Base-by-base conservation (phyloP, 768 basidiomycete genomes). In the Leccinellum rugosiceps region DNA sequence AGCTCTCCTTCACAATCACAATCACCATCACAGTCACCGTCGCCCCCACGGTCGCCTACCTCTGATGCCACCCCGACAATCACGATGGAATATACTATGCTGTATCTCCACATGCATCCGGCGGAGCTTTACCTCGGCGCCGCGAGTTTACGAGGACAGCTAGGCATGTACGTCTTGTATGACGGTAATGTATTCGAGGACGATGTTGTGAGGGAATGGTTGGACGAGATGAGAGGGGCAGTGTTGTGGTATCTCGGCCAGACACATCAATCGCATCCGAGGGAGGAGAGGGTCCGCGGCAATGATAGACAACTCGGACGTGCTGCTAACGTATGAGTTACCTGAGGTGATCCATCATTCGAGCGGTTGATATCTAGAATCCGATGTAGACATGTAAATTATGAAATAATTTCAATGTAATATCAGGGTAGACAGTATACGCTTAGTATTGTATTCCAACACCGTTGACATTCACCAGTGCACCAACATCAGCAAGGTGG, bases 111-210 rank as follows among this genome's bases (percentile, higher is more conserved):
- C 41, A 73, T 75, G 52, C 77, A 80, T 10, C 78, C 82, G 3
- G 72, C 63, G 2, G 79, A 83, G 61, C 56, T 70, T 19, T 70
- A 82, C 60, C 72, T 83, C 1, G 77, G 79, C 4, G 77, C 80
- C 13, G 54, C 68, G 2, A 78, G 72, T 2, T 64, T 63, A 4
- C 63, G 60, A 2, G 65, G 74, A 34, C 66, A 68, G 30, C 54
- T 85, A 31, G 55, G 57, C 2, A 52, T 83, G 47, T 55, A 63
- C 9, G 47, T 73, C 6, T 75, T 53, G 59, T 79, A 72, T 63
- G 83, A 85, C 50, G 68, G 63, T 6, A 80, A 83, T 59, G 78
- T 79, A 4, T 83, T 77, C 46, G 72, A 78, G 2, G 69, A 73
- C 4, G 68, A 55, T 1, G 57, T 77, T 9, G 72, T 81, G 9